These are phyloP conservation scores for Pestalotiopsis sp. DNA, from an alignment of 2,329 filamentous ascomycete genomes.

Conservation along the genomic window DNA sequence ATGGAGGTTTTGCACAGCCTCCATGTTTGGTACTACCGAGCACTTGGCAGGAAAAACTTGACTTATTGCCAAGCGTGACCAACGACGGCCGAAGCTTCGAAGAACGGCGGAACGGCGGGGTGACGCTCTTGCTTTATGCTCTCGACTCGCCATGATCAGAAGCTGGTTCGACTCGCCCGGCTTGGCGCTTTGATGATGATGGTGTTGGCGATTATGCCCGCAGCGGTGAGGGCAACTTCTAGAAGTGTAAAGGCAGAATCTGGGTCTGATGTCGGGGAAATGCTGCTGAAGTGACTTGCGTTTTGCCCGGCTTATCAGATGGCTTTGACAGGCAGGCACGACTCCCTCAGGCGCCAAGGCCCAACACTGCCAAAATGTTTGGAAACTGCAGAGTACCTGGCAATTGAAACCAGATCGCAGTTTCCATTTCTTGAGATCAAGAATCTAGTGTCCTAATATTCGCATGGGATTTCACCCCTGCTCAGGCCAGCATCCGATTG, in stretches of 20 bases:
- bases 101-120: background rate
- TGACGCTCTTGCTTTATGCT: background rate
- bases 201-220: too few relatives aligned
- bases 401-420: background rate
- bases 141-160: background rate
- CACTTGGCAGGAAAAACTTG: background rate
- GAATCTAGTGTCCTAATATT: background rate
- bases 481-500: background rate
- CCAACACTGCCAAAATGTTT: too few relatives aligned
- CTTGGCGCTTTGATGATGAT: background rate
- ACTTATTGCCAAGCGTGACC: background rate
- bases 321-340: too few relatives aligned
- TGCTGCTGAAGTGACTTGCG: too few relatives aligned
- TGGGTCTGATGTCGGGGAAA: too few relatives aligned
- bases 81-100: background rate
- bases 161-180: background rate
- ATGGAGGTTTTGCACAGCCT: background rate
- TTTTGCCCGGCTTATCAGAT: too few relatives aligned
- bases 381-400: too few relatives aligned
- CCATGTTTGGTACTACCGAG: background rate
- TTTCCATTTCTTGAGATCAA: background rate
- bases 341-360: too few relatives aligned
- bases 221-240: too few relatives aligned
- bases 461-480: background rate
- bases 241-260: too few relatives aligned